These are phyloP conservation scores for Cryptococcus sp. DNA, from an alignment of 1,284 basidiomycete species.

Conservation along the genomic window DNA sequence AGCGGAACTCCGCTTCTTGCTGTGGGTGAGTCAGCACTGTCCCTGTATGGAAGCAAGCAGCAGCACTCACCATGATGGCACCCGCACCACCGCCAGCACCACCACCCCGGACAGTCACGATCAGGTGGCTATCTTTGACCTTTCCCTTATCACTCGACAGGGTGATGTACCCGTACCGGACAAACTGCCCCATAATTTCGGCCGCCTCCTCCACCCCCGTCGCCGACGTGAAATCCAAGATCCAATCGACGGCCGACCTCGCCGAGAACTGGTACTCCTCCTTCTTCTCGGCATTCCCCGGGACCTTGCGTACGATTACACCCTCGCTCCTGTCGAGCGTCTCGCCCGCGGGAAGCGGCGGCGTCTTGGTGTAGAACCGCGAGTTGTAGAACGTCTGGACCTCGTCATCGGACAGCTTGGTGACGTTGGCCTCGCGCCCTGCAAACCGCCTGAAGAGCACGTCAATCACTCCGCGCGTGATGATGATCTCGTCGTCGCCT, in stretches of 20 bases:
- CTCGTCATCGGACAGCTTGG: conserved; percentile 42
- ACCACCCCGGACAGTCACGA: conserved; percentile 65
- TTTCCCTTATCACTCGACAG: conserved; percentile 65
- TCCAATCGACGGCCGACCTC: conserved; percentile 86
- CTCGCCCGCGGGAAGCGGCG: conserved; percentile 27
- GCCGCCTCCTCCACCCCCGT: conserved; percentile 95
- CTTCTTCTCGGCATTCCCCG: conserved; percentile 9
- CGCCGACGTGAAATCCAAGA: conserved; percentile 94
- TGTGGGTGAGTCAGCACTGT: conserved; percentile 32
- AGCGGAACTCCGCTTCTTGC: conserved; percentile 91
- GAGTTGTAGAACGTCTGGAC: conserved; percentile 44
- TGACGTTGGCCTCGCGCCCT: conserved; percentile 77
- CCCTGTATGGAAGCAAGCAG: neutral
- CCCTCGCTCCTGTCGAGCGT: conserved; percentile 53
- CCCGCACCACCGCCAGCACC: conserved; percentile 46
- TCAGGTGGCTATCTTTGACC: conserved; percentile 80
- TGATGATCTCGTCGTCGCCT: conserved; percentile 94
- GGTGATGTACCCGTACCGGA: conserved; percentile 84
- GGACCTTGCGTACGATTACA: conserved; percentile 41
- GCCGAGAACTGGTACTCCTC: conserved; percentile 79
- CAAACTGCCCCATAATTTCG: conserved; percentile 95
- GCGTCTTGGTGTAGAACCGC: conserved; percentile 36
- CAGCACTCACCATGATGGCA: conserved; percentile 36
- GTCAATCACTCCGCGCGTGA: conserved; percentile 88
- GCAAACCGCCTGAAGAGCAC: conserved; percentile 93